These are phyloP conservation scores for Phytophthora pini DNA, from an alignment of 352 stramenopile species.

Conservation along the genomic window DNA sequence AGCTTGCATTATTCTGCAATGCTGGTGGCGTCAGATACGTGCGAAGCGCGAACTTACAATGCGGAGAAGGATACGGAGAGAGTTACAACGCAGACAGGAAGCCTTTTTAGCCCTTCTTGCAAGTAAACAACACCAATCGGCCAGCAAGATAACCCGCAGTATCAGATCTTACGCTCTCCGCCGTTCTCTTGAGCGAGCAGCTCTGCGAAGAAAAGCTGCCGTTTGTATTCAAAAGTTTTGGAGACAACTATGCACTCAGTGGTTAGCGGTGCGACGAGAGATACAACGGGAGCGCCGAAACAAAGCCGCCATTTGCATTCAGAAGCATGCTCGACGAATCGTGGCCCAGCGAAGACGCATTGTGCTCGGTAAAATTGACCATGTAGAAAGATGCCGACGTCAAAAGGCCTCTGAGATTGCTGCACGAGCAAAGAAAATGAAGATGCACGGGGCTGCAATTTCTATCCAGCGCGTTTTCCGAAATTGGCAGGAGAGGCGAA, in stretches of 20 bases:
- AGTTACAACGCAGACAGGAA: conserved; percentile 58
- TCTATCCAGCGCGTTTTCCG: conserved; percentile 54
- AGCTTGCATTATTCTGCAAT: conserved; percentile 45
- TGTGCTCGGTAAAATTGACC: conserved; percentile 50
- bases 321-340: conserved; percentile 43
- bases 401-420: conserved; percentile 16
- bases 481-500: conserved; percentile 41
- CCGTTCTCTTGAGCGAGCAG: conserved; percentile 3
- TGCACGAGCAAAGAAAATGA: conserved; percentile 8
- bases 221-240: conserved; percentile 61
- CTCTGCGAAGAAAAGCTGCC: conserved; percentile 31
- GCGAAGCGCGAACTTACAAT: conserved; percentile 33
- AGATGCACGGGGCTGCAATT: conserved; percentile 48
- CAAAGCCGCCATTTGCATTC: conserved; percentile 53
- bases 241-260: conserved; percentile 50
- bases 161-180: conserved; percentile 35
- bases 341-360: conserved; percentile 37
- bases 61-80: conserved; percentile 35
- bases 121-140: conserved; percentile 51
- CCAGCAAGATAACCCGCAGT: conserved; percentile 51
- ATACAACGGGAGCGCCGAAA: conserved; percentile 40
- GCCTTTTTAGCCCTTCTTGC: conserved; percentile 48
- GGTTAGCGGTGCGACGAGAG: conserved; percentile 51
- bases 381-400: conserved; percentile 26
- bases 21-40: conserved; percentile 63